A percentile compares a stretch with the other conserved stretches of the same genome.
Evolutionary conservation across 176 grass and related monocot genomes (phyloP).

Genomic region (bread wheat (Triticum aestivum)): IWGSC_CS_RefSeq_v2.1 NC_057807.1:311627520-311628019

Average conservation of each 20-base stretch:
- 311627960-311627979: not conserved
- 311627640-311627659: not conserved
- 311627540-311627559: not conserved
- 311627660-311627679: not conserved
- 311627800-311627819: not conserved
- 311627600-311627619: not conserved
- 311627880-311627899: not conserved
- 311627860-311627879: not conserved
- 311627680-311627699: not conserved
- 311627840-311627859: not conserved
- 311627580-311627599: not conserved
- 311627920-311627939: not conserved
- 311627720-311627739: not conserved
- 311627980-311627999: conserved; percentile 3
- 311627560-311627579: not conserved
- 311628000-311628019: not conserved
- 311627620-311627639: not conserved
- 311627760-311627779: not conserved
- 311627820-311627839: not conserved
- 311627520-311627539: not conserved
- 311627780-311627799: not conserved
- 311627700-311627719: not conserved
- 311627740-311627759: not conserved
- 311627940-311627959: not conserved
- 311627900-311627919: no score